Base-by-base conservation (phyloP, 306 rosid genomes). In the Ochetophila trinervis region DNA sequence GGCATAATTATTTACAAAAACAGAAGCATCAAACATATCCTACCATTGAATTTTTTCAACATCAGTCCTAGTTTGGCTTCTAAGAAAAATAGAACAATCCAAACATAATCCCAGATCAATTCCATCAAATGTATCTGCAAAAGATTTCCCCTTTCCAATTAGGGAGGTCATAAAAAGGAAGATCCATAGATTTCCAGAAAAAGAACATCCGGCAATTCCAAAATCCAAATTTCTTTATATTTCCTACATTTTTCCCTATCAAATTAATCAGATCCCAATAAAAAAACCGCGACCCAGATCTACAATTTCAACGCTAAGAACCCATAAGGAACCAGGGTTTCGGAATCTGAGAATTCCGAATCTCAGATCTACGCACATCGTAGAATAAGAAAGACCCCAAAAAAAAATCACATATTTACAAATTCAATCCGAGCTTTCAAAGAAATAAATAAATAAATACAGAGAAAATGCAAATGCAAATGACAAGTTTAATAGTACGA, bases 401-500 rank as follows among this genome's bases (percentile, higher is more conserved):
- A 23, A 53, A 35, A 53, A 27, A 67, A 69, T 63, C 57, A 3
- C 55, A 52, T 53, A 78, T 60, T 72, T 16, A 9, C 57, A 67
- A 9, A 70, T 12, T 50, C 42, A 42, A 30, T 58, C 13, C 30
- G 37, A 66, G 65, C 67, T 53, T 65, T 20, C 20, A 65, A 19
- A 75, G 52, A 67, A 24, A 80, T 47, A 74, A 20, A 74, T 70
- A 17, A 47, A 47, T 11, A 47, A 11, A 14, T 11, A 50, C 2
- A 50, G 0, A 16, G 6, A 50, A 15, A n/a, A 16, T 9, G 72
- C 19, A 62, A 71, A 78, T 75, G 83, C 79, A 87, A 77, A 69
- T 70, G 84, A 76, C 79, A 79, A 75, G 83, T 49, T 66, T 53
- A 85, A 62, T 67, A 79, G 93, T 84, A 80, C 77, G 72, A 80